Conservation (phyloP, 2,329 filamentous ascomycete species). For the Pseudopyrenochaeta lycopersici region DNA sequence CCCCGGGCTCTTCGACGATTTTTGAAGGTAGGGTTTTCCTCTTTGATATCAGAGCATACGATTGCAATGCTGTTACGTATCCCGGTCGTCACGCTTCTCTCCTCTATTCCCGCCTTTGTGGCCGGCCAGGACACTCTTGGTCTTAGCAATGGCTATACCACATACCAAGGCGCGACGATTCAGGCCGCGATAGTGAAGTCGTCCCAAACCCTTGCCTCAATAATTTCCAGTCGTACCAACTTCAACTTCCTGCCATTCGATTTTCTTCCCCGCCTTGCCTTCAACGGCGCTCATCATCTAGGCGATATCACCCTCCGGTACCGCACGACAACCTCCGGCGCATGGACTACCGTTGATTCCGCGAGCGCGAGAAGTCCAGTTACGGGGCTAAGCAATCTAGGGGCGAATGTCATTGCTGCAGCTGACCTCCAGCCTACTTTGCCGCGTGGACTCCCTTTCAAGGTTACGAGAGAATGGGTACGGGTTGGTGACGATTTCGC, state of each 20-base stretch:
- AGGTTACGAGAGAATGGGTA: slow-evolving; percentile 63
- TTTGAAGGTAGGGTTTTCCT: background rate
- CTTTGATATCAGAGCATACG: background rate
- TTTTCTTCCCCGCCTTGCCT: slow-evolving; percentile 56
- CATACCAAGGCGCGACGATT: slow-evolving; percentile 18
- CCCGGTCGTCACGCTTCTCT: background rate
- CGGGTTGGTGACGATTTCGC: slow-evolving; percentile 59
- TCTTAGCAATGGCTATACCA: slow-evolving; percentile 24
- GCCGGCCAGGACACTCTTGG: slow-evolving; percentile 27
- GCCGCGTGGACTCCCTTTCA: slow-evolving; percentile 47
- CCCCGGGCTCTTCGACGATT: background rate
- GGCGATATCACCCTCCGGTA: slow-evolving; percentile 67
- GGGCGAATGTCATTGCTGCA: slow-evolving; percentile 45
- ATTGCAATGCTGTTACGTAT: background rate
- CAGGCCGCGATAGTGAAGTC: slow-evolving; percentile 25
- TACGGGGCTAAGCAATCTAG: slow-evolving; percentile 26
- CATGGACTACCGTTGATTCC: slow-evolving; percentile 61
- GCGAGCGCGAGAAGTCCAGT: slow-evolving; percentile 53
- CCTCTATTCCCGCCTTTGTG: background rate
- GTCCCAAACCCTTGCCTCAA: slow-evolving; percentile 31
- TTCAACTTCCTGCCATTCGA: slow-evolving; percentile 68
- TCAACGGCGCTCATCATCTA: slow-evolving; percentile 66
- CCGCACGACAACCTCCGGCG: slow-evolving; percentile 48
- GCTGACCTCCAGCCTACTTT: slow-evolving; percentile 57
- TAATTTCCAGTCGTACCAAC: slow-evolving; percentile 25